Base-by-base conservation (phyloP, 441 rosid genomes). In the Pelargonium cotyledonis region DNA sequence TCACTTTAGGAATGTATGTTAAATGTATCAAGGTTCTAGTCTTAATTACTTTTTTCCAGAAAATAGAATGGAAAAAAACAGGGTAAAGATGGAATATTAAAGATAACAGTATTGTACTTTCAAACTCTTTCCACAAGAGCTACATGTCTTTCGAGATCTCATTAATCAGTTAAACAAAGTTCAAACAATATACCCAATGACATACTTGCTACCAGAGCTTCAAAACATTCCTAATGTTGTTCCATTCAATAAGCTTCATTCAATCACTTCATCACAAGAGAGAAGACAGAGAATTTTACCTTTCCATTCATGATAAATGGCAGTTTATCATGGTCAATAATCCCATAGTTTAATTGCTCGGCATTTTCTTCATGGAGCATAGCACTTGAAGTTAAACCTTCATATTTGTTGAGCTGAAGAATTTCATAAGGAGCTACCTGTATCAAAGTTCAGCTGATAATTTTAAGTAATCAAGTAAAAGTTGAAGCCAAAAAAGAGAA, bases 391-490 rank as follows among this genome's bases (percentile, higher is more conserved):
- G 77, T 73, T 68, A 85, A 75, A 70, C 68, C 83, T 73, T 89
- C 95, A 76, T 80, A 78, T 78, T 85, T 89, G 67, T 89, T 90
- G 73, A 85, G 75, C 16, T 75, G 84, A 72, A 76, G 77, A 79
- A 94, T 84, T 72, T 87, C 95, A 80, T 73, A 70, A 46, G 97
- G 99, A 43, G 85, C 82, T 70, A 88, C 96, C 99, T 94, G 87
- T 63, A 78, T 77, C 65, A 66, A 73, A 68, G 70, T 69, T 66
- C 47, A 71, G 74, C 58, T 63, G 62, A 15, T 55, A 68, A 62
- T 47, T 69, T 65, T 70, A 58, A 49, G 57, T 5, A 49, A 38
- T 38, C 41, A 2, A 38, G 6, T 38, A 38, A 38, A 6, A 38
- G 41, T 38, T 38, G 6, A 38, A 2, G 41, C 41, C 41, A 38